Conservation (phyloP, 176 grass and related monocot genomes). For the Hordeum marinum region DNA sequence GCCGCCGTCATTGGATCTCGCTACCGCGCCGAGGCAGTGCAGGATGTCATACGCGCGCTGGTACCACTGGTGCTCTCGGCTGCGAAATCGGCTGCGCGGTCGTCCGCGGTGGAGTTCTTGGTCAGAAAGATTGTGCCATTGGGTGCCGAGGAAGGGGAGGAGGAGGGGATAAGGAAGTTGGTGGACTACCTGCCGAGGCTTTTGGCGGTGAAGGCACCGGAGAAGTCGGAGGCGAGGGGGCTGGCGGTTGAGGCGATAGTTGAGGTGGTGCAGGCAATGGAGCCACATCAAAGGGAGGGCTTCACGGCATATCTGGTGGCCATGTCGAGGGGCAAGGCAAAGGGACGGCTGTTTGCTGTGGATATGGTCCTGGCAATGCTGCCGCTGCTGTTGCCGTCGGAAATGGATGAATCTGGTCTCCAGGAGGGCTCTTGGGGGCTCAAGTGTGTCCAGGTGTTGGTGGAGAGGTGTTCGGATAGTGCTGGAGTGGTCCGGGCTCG, state of each 20-base stretch:
- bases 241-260: constrained; percentile 71
- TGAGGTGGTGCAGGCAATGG: constrained; percentile 49
- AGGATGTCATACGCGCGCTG: constrained; percentile 60
- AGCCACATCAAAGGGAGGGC: constrained; percentile 19
- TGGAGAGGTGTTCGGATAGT: constrained; percentile 64
- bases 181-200: constrained; percentile 64
- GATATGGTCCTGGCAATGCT: constrained; percentile 70
- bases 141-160: constrained; percentile 44
- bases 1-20: constrained; percentile 45
- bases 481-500: constrained; percentile 60
- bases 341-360: constrained; percentile 65
- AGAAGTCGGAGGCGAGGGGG: constrained; percentile 64
- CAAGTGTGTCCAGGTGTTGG: constrained; percentile 51
- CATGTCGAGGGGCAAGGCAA: constrained; percentile 65
- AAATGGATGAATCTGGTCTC: constrained; percentile 9
- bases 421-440: constrained; percentile 44
- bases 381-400: constrained; percentile 24
- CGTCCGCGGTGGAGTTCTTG: constrained; percentile 54
- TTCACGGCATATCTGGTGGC: constrained; percentile 55
- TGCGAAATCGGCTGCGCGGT: constrained; percentile 29
- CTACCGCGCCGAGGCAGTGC: constrained; percentile 31
- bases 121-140: constrained; percentile 59
- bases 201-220: constrained; percentile 66
- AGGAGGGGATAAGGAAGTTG: constrained; percentile 56
- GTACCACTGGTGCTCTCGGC: constrained; percentile 34